Evolutionary conservation across 768 basidiomycete species (phyloP).

Genomic region (Daedaleopsis nitida): DNA sequence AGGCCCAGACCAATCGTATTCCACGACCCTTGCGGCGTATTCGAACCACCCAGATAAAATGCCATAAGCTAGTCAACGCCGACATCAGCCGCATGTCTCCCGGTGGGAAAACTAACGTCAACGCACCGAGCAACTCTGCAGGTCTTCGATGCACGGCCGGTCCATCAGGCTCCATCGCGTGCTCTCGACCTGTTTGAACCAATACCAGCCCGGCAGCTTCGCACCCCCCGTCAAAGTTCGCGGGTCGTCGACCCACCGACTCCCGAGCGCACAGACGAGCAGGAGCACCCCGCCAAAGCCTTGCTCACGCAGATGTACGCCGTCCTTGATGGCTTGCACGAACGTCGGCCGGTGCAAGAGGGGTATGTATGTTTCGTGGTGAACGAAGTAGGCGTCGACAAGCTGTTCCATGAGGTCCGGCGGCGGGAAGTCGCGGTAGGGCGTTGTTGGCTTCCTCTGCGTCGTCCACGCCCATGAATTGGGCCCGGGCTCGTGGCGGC

Average conservation of each 20-base stretch:
- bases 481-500: too few species aligned
- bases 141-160: constrained; percentile 4
- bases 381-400: constrained; percentile 46
- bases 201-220: constrained; percentile 45
- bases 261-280: constrained; percentile 55
- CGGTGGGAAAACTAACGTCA: too few species aligned
- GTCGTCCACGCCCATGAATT: too few species aligned
- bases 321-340: constrained; percentile 35
- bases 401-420: constrained; percentile 29
- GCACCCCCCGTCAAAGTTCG: constrained; percentile 34
- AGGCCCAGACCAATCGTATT: constrained; percentile 45
- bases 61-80: constrained; percentile 11
- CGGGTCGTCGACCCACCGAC: constrained; percentile 45
- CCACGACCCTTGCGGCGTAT: constrained; percentile 14
- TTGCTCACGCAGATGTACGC: constrained; percentile 39
- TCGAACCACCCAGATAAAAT: constrained; percentile 7
- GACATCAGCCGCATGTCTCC: not conserved
- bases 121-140: constrained; percentile 15
- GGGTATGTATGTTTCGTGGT: constrained; percentile 37
- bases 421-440: constrained; percentile 16
- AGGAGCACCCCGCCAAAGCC: constrained; percentile 55
- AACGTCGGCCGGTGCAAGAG: constrained; percentile 49
- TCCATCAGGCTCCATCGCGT: constrained; percentile 34
- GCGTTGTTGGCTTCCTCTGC: constrained; percentile 1
- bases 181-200: constrained; percentile 41